Percentiles rank a stretch among this genome's conserved stretches.
Evolutionary conservation across 169 alveolate species (phyloP).

Genomic region (Cryptosporidium meleagridis): DNA sequence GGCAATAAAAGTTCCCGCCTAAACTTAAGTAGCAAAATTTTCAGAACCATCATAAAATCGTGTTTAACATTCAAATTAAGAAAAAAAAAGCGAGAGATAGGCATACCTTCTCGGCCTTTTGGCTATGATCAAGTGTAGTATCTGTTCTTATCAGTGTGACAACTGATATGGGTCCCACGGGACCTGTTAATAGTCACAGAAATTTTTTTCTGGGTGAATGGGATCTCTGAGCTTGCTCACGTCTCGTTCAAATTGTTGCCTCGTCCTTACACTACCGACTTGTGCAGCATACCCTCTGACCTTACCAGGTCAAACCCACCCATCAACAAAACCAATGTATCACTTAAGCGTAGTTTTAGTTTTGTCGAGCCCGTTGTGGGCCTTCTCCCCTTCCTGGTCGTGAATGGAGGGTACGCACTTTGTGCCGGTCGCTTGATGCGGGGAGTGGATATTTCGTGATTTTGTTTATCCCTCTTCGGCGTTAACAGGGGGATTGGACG

Average conservation of each 20-base stretch:
- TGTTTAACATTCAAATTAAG: neutral
- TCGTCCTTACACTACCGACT: slow-evolving; percentile 76
- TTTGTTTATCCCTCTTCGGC: no score
- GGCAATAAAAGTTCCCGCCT: neutral
- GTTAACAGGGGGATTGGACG: no score
- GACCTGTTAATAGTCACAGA: slow-evolving; percentile 73
- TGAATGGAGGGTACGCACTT: neutral
- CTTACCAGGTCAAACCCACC: slow-evolving; percentile 54
- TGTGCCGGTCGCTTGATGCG: no score
- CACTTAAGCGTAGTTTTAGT: neutral
- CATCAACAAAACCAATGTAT: slow-evolving; percentile 56
- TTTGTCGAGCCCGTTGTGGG: neutral
- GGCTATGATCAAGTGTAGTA: slow-evolving; percentile 97
- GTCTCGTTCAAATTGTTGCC: slow-evolving; percentile 51
- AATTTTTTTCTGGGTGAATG: slow-evolving; percentile 74
- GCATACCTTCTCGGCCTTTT: slow-evolving; percentile 97
- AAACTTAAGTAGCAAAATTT: neutral
- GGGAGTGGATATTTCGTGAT: no score
- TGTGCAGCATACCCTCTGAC: slow-evolving; percentile 75
- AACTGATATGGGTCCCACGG: slow-evolving; percentile 88
- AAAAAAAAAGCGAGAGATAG: neutral
- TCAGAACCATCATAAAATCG: slow-evolving; percentile 68
- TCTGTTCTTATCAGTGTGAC: slow-evolving; percentile 97
- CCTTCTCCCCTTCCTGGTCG: neutral
- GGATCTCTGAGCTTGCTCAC: slow-evolving; percentile 76